phyloP scores from a whole-genome alignment of 345 rosid genomes.

The Hirschfeldia incana region DNA sequence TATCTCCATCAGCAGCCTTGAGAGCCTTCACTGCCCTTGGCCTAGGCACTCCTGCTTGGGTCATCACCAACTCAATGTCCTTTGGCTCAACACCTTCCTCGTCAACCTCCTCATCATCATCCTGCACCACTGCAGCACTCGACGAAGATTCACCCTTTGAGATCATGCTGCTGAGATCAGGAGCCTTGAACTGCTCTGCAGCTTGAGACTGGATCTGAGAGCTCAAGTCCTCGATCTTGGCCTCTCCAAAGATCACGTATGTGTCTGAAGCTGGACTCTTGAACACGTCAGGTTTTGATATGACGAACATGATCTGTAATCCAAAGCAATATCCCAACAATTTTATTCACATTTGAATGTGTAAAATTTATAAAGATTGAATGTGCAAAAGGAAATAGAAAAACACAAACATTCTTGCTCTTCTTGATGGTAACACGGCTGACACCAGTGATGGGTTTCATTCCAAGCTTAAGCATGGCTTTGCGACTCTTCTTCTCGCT shows the following conservation, averaged over 20 bases:
- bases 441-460: slow-evolving; percentile 84
- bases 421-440: slow-evolving; percentile 87
- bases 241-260: slow-evolving; percentile 87
- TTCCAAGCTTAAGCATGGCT: slow-evolving; percentile 89
- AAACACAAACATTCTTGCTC: slow-evolving; percentile 72
- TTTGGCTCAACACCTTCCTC: slow-evolving; percentile 85
- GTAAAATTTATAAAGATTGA: not conserved
- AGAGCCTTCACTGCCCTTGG: slow-evolving; percentile 80
- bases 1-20: slow-evolving; percentile 78
- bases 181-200: slow-evolving; percentile 84
- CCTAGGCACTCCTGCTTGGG: slow-evolving; percentile 88
- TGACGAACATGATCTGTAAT: slow-evolving; percentile 71
- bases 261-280: slow-evolving; percentile 90
- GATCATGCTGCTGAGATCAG: slow-evolving; percentile 61
- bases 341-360: not conserved
- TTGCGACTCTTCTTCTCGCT: slow-evolving; percentile 94
- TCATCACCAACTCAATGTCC: slow-evolving; percentile 93
- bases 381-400: not conserved
- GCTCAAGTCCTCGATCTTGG: slow-evolving; percentile 90
- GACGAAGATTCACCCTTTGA: slow-evolving; percentile 74
- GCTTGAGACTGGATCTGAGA: slow-evolving; percentile 87
- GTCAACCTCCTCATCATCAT: slow-evolving; percentile 81
- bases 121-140: slow-evolving; percentile 48
- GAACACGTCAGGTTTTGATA: slow-evolving; percentile 91
- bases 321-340: not conserved